Evolutionary conservation across 805 yeast species (phyloP).

Genomic region (Candida maesae): DNA sequence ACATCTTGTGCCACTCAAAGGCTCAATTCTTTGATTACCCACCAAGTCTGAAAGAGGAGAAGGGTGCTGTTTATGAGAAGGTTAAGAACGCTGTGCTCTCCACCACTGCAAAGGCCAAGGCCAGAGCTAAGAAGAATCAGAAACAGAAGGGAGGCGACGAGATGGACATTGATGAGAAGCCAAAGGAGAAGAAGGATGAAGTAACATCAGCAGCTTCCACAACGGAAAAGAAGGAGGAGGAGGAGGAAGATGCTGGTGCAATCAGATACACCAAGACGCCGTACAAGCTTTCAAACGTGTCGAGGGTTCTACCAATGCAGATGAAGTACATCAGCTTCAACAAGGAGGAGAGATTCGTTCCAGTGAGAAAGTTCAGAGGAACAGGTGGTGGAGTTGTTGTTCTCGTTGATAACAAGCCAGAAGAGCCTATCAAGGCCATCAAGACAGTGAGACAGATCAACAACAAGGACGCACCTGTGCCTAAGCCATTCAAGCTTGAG

Average conservation of each 20-base stretch:
- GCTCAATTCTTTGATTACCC: constrained; percentile 84
- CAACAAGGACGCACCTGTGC: constrained; percentile 69
- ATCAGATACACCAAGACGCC: constrained; percentile 59
- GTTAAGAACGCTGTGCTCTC: constrained; percentile 91
- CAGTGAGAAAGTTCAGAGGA: constrained; percentile 75
- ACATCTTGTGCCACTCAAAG: constrained; percentile 75
- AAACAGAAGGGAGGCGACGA: constrained; percentile 51
- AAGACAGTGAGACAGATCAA: constrained; percentile 81
- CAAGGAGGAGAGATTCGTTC: constrained; percentile 72
- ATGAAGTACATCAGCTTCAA: constrained; percentile 75
- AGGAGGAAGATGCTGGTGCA: constrained; percentile 31
- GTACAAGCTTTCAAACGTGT: constrained; percentile 69
- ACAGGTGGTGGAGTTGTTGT: constrained; percentile 63
- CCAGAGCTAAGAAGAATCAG: constrained; percentile 71
- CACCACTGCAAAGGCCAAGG: constrained; percentile 91
- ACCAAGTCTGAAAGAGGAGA: constrained; percentile 75
- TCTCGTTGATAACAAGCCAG: constrained; percentile 59
- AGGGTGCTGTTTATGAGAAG: constrained; percentile 81
- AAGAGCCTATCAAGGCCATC: constrained; percentile 59
- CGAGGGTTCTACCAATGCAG: constrained; percentile 89
- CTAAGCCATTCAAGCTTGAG: constrained; percentile 61
- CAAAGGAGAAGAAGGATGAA: constrained; percentile 26
- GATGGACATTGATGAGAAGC: constrained; percentile 40
- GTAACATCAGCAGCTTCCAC: constrained; percentile 12
- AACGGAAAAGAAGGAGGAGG: constrained; percentile 22